These are phyloP conservation scores for Pythium sp. DNA, from an alignment of 352 stramenopile species.

Conservation along the genomic window DNA sequence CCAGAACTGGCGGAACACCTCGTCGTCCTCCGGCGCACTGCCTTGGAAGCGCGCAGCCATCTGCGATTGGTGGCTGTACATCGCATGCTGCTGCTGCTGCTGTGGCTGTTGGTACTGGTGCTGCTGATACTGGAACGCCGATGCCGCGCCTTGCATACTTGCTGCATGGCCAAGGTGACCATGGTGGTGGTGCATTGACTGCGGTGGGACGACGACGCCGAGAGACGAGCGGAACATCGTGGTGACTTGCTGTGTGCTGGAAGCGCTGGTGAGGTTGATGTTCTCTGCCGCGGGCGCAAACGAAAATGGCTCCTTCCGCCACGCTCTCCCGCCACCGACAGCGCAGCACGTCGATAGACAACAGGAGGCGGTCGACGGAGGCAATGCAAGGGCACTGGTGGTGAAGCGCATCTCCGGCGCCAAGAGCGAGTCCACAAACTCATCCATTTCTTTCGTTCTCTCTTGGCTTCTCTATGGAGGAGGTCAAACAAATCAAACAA, in stretches of 20 bases:
- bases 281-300: constrained; percentile 17
- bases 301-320: constrained; percentile 6
- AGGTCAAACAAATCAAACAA: not conserved
- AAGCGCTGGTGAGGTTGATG: not conserved
- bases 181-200: not conserved
- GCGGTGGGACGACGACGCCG: constrained; percentile 2
- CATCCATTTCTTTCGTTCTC: not conserved
- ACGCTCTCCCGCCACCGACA: constrained; percentile 10
- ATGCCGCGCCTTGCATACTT: not conserved
- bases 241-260: not conserved
- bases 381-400: not conserved
- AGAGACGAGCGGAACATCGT: constrained; percentile 18
- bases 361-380: not conserved
- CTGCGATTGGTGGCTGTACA: not conserved
- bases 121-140: constrained; percentile 2
- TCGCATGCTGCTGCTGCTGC: not conserved
- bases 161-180: not conserved
- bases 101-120: not conserved
- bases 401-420: constrained; percentile 6
- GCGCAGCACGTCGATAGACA: not conserved
- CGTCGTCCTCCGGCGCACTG: constrained; percentile 10
- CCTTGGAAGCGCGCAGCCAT: not conserved
- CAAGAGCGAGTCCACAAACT: constrained; percentile 14
- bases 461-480: not conserved
- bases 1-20: constrained; percentile 17